Percentiles rank a stretch among this genome's conserved stretches.
Conservation (phyloP, 139 green algal genomes). For the Zygnema cylindricum region DNA sequence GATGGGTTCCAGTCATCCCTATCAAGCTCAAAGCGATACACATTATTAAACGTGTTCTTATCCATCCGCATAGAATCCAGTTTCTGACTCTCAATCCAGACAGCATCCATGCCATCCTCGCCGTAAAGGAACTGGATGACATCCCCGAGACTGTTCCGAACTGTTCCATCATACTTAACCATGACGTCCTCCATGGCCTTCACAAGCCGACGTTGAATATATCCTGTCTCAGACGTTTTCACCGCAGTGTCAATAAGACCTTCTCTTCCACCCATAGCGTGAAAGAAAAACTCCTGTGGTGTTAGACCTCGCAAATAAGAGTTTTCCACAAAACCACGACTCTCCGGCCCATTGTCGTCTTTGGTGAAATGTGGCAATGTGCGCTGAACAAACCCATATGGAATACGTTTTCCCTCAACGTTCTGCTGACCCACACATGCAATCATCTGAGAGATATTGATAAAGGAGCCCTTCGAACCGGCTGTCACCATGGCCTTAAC, state of each 20-base stretch:
- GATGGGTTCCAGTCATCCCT: conserved; percentile 41
- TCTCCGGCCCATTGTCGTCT: conserved; percentile 95
- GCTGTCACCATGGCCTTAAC: conserved; percentile 97
- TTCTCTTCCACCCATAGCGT: conserved; percentile 98
- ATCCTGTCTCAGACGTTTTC: conserved; percentile 92
- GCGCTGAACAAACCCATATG: conserved; percentile 90
- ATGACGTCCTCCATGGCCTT: conserved; percentile 99
- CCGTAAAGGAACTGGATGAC: conserved; percentile 97
- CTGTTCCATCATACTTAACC: conserved; percentile 94
- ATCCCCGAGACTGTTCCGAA: conserved; percentile 84
- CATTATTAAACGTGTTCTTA: conserved; percentile 66
- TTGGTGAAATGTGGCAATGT: conserved; percentile 97
- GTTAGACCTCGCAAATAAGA: conserved; percentile 95
- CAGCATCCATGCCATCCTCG: conserved; percentile 98
- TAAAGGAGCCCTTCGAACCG: conserved; percentile 96
- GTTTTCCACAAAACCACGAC: conserved; percentile 97
- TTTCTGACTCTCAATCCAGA: conserved; percentile 88
- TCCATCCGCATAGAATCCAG: conserved; percentile 80
- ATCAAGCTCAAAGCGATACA: conserved; percentile 73
- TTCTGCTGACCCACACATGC: conserved; percentile 99
- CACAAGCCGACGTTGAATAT: conserved; percentile 83
- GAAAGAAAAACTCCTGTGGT: conserved; percentile 99
- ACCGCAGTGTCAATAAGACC: conserved; percentile 99
- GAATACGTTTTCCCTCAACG: conserved; percentile 98
- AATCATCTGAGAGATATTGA: conserved; percentile 99